Evolutionary conservation across 2,329 filamentous ascomycete species (phyloP).

Genomic region (Phaeoacremonium minimum): DNA sequence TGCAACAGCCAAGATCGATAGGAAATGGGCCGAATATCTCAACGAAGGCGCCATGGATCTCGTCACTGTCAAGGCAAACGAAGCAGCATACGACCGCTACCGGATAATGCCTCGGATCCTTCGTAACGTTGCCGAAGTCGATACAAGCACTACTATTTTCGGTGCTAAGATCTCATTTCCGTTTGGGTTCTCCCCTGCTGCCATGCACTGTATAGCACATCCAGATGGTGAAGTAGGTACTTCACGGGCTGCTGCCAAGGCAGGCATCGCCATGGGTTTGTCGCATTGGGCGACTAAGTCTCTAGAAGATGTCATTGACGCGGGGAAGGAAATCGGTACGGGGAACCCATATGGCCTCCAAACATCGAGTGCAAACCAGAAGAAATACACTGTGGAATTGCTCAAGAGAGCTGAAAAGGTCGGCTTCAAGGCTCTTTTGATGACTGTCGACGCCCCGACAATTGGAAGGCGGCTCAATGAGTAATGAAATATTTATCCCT

Average conservation of each 20-base stretch:
- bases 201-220: conserved; percentile 48
- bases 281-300: conserved; percentile 39
- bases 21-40: neutral
- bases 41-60: neutral
- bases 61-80: conserved; percentile 28
- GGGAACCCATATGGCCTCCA: conserved; percentile 48
- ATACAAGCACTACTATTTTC: conserved; percentile 36
- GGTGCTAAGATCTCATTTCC: conserved; percentile 41
- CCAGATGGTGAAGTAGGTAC: conserved; percentile 46
- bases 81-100: conserved; percentile 45
- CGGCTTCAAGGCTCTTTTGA: conserved; percentile 33
- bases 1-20: neutral
- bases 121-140: conserved; percentile 28
- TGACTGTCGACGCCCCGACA: conserved; percentile 43
- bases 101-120: conserved; percentile 41
- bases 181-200: conserved; percentile 48
- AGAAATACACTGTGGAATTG: neutral
- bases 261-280: conserved; percentile 39
- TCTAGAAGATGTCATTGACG: conserved; percentile 38
- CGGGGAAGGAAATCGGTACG: conserved; percentile 17
- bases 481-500: conserved; percentile 11
- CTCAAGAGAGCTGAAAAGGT: neutral
- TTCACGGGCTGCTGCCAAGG: conserved; percentile 36
- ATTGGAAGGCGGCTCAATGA: conserved; percentile 50
- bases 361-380: conserved; percentile 45